phyloP scores from a whole-genome alignment of 371 early-diverging fungal genomes.

The Neoconidiobolus thromboides region DNA sequence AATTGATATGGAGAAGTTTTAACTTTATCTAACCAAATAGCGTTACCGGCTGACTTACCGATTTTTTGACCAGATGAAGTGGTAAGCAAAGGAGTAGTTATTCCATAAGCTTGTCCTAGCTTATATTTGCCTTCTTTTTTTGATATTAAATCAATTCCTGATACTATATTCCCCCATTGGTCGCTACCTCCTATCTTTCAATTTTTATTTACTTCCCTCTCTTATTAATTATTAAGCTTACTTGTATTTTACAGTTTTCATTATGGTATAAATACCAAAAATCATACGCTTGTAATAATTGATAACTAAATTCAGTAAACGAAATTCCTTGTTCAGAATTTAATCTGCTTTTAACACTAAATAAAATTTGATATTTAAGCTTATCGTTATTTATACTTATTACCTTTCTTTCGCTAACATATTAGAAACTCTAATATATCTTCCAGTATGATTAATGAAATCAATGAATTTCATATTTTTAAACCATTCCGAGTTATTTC shows the following conservation, averaged over 20 bases:
- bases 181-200: conserved; percentile 83
- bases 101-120: conserved; percentile 39
- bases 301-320: conserved; percentile 92
- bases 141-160: conserved; percentile 80
- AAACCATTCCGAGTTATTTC: conserved; percentile 77
- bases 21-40: conserved; percentile 65
- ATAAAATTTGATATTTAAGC: not conserved
- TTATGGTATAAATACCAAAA: conserved; percentile 61
- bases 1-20: no score
- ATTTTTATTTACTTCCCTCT: not conserved
- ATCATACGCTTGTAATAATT: conserved; percentile 86
- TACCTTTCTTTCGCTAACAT: conserved; percentile 82
- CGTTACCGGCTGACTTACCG: conserved; percentile 91
- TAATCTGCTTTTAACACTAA: conserved; percentile 52
- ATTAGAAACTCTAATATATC: conserved; percentile 52
- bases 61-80: conserved; percentile 82
- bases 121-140: conserved; percentile 15
- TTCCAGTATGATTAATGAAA: conserved; percentile 59
- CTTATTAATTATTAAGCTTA: conserved; percentile 8
- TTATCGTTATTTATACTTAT: not conserved
- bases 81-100: conserved; percentile 77
- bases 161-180: conserved; percentile 94
- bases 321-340: conserved; percentile 70
- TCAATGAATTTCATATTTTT: conserved; percentile 49
- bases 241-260: conserved; percentile 47